Evolutionary conservation across 2,329 filamentous ascomycete genomes (phyloP), one percentile per base, ranked within the genome.

Genomic region (Monosporascus sp.): DNA sequence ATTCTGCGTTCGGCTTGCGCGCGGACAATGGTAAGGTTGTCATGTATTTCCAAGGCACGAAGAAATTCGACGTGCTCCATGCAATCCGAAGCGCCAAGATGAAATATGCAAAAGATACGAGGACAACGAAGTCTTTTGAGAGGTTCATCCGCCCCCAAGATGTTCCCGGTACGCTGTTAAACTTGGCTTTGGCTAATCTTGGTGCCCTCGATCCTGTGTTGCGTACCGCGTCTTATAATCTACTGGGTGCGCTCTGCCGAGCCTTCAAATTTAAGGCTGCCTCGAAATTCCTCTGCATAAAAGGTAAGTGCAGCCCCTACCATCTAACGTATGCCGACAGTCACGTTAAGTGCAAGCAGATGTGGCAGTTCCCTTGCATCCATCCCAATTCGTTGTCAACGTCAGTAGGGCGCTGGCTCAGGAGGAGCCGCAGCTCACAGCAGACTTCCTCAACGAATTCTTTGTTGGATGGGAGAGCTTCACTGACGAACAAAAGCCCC

Each of bases 401-500:
- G 84, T 88, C 47, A 88, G 85, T 70, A 79, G 78, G 61, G 79
- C 82, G 56, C 72, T 88, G 17, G 84, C 85, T 8, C 69, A 73
- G 31, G 78, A 83, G 20, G 85, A 88, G 62, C 82, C 85, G 22
- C 84, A 87, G 60, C 74, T 88, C 7, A 88, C 85, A 1, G 79
- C 78, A 7, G 85, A 88, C 62, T 88, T 88, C 61, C 63, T 88
- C 40, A 87, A 85, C n/a, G 85, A 88, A 61, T 88, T 88, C 63
- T 88, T 88, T 54, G 82, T 87, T 24, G 83, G 85, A 19, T 88
- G 85, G 85, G 84, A 86, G 59, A 86, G 84, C 61, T 85, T 87
- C 60, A 78, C 82, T 1, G 80, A 85, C 37, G 81, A 86, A 52
- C 85, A 88, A 63, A 83, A 85, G 59, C 82, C 84, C 1, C 65